Evolutionary conservation across 306 rosid species (phyloP).

Genomic region (cucumber (Cucumis sativus)): Cucumber_9930_V3 NC_026656.2:20248001-20248500

Average conservation of each 20-base stretch:
- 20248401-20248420: constrained; percentile 58
- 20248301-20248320: constrained; percentile 83
- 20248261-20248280: constrained; percentile 67
- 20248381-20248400: constrained; percentile 74
- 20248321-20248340: constrained; percentile 68
- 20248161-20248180: constrained; percentile 76
- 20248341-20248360: constrained; percentile 78
- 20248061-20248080: constrained; percentile 73
- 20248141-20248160: constrained; percentile 83
- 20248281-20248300: constrained; percentile 84
- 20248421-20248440: constrained; percentile 58
- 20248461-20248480: background rate
- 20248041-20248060: constrained; percentile 70
- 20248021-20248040: constrained; percentile 14
- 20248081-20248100: constrained; percentile 69
- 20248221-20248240: background rate
- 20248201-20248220: background rate
- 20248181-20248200: constrained; percentile 45
- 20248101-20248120: constrained; percentile 73
- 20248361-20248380: constrained; percentile 89
- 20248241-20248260: constrained; percentile 47
- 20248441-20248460: background rate
- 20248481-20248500: background rate
- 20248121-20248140: constrained; percentile 79
- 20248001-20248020: constrained; percentile 6